Base-by-base conservation (phyloP, 2,329 filamentous ascomycete genomes). In the Beauveria caledonica region DNA sequence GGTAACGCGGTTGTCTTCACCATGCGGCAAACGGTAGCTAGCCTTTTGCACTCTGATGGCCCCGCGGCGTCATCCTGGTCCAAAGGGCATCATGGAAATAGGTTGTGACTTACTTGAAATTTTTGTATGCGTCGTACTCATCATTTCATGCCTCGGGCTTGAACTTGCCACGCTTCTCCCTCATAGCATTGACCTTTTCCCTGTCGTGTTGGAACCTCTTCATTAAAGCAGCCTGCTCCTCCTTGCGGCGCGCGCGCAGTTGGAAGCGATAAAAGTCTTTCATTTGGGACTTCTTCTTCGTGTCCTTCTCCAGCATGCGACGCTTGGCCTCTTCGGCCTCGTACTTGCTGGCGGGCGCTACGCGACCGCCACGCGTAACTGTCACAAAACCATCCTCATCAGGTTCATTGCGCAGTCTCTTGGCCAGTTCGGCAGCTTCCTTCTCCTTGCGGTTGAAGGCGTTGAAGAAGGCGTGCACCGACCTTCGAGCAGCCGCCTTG, bases 331-430 rank as follows among this genome's bases (percentile, higher is more conserved):
- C 83, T 68, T 86, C 83, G 45, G 86, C 84, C 68, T 89, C 91
- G 66, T 87, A 87, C 63, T 86, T 81, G 59, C 86, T 83, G 1
- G 89, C 92, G 1, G 90, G 86, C n/a, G 87, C 88, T 7, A 80
- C 80, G 61, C 87, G 79, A 44, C 89, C 89, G 27, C 92, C 92
- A 59, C 89, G 83, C 1, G 87, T 89, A 25, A 99, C 94, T 3
- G 92, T 97, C 53, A 97, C 83, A 71, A 99, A 99, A 2, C 94
- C 94, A 72, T 99, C 94, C 69, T 91, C 92, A 72, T 99, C 94
- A 0, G 93, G 91, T 68, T 91, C 86, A 66, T 88, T 87, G 63
- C 90, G 85, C 63, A 87, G 77, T 60, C 82, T 77, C 75, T 84
- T 86, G 70, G 76, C 88, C 70, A 78, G 80, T 75, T 77, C 86